These are phyloP conservation scores for Auxenochlorella pyrenoidosa DNA, from an alignment of 139 green algal species.

Conservation along the genomic window DNA sequence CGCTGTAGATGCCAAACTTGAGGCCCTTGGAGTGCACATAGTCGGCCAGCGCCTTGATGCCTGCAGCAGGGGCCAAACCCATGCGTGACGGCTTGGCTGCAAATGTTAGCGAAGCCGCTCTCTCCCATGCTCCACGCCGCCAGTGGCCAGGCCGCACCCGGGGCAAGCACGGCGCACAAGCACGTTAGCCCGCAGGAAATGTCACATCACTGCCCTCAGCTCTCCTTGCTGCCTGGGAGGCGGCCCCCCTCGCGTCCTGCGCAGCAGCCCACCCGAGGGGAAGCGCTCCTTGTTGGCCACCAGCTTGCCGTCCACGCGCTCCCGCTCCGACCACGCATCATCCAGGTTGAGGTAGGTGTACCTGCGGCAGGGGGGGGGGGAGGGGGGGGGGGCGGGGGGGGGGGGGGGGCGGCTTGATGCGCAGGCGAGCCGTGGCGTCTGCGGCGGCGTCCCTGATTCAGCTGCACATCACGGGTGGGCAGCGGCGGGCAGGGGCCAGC, in stretches of 20 bases:
- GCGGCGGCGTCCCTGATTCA: too few relatives aligned
- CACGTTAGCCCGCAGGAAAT: too few relatives aligned
- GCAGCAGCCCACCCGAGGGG: constrained; percentile 12
- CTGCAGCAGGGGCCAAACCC: not conserved
- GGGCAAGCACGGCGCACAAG: too few relatives aligned
- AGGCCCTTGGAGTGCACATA: constrained; percentile 68
- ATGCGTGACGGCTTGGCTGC: too few relatives aligned
- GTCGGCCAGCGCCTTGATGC: constrained; percentile 61
- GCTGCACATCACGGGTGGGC: too few relatives aligned
- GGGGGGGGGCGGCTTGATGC: not conserved
- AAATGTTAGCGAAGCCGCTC: too few relatives aligned
- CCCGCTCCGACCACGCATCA: constrained; percentile 15
- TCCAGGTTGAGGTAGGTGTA: constrained; percentile 28
- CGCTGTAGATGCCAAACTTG: constrained; percentile 80
- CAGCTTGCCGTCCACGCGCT: constrained; percentile 3
- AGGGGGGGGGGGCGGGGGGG: not conserved
- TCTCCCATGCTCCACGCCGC: too few relatives aligned
- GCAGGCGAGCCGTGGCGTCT: too few relatives aligned
- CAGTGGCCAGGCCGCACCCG: too few relatives aligned
- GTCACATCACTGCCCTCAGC: too few relatives aligned
- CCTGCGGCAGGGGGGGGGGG: not conserved
- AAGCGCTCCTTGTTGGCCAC: constrained; percentile 37
- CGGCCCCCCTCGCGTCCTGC: not conserved
- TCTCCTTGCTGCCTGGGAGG: too few relatives aligned
- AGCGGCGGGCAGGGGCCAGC: too few relatives aligned